Percentiles rank a stretch among this genome's conserved stretches.
Evolutionary conservation across 2,329 filamentous ascomycete species (phyloP).

Genomic region (Penicillium sp.): DNA sequence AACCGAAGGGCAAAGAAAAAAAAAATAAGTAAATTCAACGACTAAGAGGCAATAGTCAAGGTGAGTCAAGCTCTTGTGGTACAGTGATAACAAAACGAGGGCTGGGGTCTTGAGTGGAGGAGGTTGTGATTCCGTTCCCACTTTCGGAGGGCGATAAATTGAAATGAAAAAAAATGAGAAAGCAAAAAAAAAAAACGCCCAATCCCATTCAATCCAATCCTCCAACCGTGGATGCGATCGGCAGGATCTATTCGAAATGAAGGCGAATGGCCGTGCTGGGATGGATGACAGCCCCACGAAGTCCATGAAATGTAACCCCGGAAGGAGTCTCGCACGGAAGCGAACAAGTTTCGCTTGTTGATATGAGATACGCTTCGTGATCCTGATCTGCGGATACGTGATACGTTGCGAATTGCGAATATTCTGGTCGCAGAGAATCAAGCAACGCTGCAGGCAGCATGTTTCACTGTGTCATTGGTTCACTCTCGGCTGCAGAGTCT

Average conservation of each 20-base stretch:
- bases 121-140: constrained; percentile 1
- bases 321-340: constrained; percentile 18
- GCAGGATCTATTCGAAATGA: constrained; percentile 17
- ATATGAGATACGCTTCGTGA: not conserved
- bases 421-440: not conserved
- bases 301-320: constrained; percentile 34
- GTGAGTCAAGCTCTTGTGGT: constrained; percentile 11
- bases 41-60: not conserved
- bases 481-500: not conserved
- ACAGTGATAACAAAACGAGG: not conserved
- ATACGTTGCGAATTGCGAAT: too few species aligned
- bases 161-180: constrained; percentile 5
- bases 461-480: not conserved
- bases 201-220: too few species aligned
- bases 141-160: constrained; percentile 5
- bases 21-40: constrained; percentile 10
- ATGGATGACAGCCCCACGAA: constrained; percentile 17
- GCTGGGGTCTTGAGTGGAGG: constrained; percentile 6
- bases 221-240: constrained; percentile 29
- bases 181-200: too few species aligned
- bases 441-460: not conserved
- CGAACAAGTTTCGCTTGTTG: constrained; percentile 3
- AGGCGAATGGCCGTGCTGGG: constrained; percentile 14
- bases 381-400: too few species aligned
- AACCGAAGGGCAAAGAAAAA: constrained; percentile 11